Conservation (phyloP, 2,329 filamentous ascomycete species). For the Sphaerostilbella broomeana region DNA sequence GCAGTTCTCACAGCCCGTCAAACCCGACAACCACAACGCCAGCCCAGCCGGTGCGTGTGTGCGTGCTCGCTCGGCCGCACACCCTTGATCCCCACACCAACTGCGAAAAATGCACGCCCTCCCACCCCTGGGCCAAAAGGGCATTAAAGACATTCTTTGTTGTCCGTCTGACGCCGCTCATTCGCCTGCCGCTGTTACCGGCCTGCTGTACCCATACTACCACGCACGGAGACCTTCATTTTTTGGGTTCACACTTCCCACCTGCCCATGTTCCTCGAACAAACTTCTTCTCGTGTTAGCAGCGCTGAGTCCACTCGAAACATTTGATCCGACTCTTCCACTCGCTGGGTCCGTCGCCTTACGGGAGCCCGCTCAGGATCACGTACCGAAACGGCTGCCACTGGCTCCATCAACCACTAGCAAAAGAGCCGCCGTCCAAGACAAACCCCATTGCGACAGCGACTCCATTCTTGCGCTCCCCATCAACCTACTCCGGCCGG, state of each 20-base stretch:
- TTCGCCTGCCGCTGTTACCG: slow-evolving; percentile 7
- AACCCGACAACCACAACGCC: too few species aligned
- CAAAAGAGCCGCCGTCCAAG: slow-evolving; percentile 19
- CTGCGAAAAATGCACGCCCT: too few species aligned
- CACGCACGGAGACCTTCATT: slow-evolving; percentile 3
- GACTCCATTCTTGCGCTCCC: slow-evolving; percentile 13
- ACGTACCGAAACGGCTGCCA: slow-evolving; percentile 10
- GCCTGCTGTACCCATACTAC: slow-evolving; percentile 6
- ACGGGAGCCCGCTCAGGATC: too few species aligned
- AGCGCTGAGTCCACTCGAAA: slow-evolving; percentile 9
- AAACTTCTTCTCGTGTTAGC: slow-evolving; percentile 8
- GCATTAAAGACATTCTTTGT: too few species aligned
- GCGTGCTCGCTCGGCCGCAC: too few species aligned
- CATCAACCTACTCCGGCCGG: too few species aligned
- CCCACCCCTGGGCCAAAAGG: slow-evolving; percentile 10
- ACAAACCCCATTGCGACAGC: slow-evolving; percentile 15
- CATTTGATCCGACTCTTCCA: slow-evolving; percentile 11
- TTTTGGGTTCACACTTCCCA: slow-evolving; percentile 6
- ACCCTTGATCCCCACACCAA: slow-evolving; percentile 12
- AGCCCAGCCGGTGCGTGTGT: too few species aligned
- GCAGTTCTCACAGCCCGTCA: too few species aligned
- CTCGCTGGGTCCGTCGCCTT: too few species aligned
- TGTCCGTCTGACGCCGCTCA: slow-evolving; percentile 8
- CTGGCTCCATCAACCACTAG: slow-evolving; percentile 19
- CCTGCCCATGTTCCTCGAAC: slow-evolving; percentile 12